A percentile compares a stretch with the other conserved stretches of the same genome.
Conservation (phyloP, 2,329 filamentous ascomycete species). For the Trichoderma pleuroti region DNA sequence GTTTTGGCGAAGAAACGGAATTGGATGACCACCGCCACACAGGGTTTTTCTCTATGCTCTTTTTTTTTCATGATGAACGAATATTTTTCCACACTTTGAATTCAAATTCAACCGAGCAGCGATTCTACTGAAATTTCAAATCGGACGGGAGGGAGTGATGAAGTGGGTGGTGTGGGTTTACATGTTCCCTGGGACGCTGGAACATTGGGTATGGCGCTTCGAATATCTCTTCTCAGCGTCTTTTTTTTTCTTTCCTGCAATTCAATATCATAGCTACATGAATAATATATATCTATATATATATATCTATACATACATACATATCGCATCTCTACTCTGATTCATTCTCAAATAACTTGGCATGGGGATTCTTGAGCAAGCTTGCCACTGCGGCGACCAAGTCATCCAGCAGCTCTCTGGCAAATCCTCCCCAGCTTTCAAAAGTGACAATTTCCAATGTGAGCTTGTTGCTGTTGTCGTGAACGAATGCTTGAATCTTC, state of each 20-base stretch:
- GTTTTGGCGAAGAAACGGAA: constrained; percentile 9
- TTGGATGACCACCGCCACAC: background rate
- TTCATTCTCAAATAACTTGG: constrained; percentile 22
- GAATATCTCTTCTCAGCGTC: background rate
- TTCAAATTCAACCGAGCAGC: background rate
- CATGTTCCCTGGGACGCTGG: background rate
- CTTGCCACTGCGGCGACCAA: constrained; percentile 35
- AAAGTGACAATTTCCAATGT: constrained; percentile 60
- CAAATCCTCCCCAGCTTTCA: constrained; percentile 51
- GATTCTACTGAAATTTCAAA: background rate
- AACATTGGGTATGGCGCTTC: background rate
- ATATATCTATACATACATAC: background rate
- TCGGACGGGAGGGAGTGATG: background rate
- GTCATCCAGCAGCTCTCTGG: constrained; percentile 49
- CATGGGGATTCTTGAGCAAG: constrained; percentile 16
- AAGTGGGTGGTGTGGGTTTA: background rate
- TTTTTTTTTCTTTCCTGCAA: background rate
- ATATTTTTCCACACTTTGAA: background rate
- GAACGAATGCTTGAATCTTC: constrained; percentile 59
- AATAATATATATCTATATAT: constrained; percentile 1
- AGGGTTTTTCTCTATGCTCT: background rate
- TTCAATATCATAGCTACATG: background rate
- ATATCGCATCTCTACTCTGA: background rate
- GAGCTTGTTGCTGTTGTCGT: constrained; percentile 43
- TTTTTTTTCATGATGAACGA: background rate